Conservation (phyloP, 2,329 filamentous ascomycete genomes). For the Paecilomyces variotii region DNA sequence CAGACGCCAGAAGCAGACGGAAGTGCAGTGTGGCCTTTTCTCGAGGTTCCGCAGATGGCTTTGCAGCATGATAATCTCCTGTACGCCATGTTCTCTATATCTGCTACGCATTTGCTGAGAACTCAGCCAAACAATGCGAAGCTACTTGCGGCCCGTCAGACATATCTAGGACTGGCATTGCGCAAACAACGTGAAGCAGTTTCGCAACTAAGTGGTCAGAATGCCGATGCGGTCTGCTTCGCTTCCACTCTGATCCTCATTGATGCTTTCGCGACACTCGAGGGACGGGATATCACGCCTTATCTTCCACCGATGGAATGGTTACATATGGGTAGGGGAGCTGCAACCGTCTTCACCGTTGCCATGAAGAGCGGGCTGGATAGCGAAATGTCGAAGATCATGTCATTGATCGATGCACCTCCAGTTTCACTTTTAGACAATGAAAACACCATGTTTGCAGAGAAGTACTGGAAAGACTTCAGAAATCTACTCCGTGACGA, state of each 20-base stretch:
- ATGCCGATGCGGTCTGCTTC: not conserved
- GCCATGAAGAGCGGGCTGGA: not conserved
- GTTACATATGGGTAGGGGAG: slow-evolving; percentile 19
- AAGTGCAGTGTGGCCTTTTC: not conserved
- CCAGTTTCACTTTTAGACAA: not conserved
- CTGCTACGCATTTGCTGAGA: not conserved
- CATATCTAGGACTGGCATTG: not conserved
- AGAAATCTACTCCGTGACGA: not conserved
- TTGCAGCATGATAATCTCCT: not conserved
- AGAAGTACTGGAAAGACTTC: not conserved
- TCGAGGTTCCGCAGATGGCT: not conserved
- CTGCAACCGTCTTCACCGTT: not conserved
- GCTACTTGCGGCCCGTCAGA: not conserved
- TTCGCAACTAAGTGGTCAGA: not conserved
- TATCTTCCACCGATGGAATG: slow-evolving; percentile 24
- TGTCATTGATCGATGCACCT: not conserved
- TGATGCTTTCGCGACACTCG: slow-evolving; percentile 19
- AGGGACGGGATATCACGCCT: slow-evolving; percentile 16
- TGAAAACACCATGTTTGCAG: not conserved
- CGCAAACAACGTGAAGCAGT: not conserved
- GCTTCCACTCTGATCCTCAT: slow-evolving; percentile 7
- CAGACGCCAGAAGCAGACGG: not conserved
- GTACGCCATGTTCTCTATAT: not conserved
- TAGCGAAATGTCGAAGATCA: not conserved
- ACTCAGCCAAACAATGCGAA: not conserved